Percentiles rank a stretch among this genome's conserved stretches.
Evolutionary conservation across 306 rosid genomes (phyloP).

Genomic region (Hippophae gyantsensis): DNA sequence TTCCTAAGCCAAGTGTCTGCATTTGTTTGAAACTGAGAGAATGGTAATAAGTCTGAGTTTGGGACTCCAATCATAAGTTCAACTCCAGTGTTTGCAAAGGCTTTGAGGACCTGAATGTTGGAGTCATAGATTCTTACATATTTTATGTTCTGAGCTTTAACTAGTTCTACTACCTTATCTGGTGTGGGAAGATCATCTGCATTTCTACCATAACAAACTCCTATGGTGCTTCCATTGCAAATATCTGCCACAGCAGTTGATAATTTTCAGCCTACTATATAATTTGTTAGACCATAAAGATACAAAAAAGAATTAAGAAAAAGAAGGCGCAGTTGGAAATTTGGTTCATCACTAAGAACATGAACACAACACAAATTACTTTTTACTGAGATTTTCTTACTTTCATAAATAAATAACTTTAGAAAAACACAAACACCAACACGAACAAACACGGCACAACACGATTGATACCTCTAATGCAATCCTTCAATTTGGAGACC

Average conservation of each 20-base stretch:
- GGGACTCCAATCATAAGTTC: conserved; percentile 92
- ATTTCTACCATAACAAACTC: conserved; percentile 92
- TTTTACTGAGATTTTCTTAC: too few species aligned
- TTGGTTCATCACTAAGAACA: too few species aligned
- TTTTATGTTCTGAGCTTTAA: conserved; percentile 74
- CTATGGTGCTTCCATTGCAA: conserved; percentile 71
- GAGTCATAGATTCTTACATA: conserved; percentile 80
- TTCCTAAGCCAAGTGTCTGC: conserved; percentile 85
- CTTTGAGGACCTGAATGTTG: conserved; percentile 81
- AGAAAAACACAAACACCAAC: too few species aligned
- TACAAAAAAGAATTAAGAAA: not conserved
- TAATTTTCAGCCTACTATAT: not conserved
- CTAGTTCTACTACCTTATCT: conserved; percentile 81
- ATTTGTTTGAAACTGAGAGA: conserved; percentile 92
- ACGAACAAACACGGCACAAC: too few species aligned
- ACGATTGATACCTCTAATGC: too few species aligned
- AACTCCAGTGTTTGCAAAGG: conserved; percentile 80
- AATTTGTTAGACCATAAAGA: not conserved
- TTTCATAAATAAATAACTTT: too few species aligned
- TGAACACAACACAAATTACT: too few species aligned
- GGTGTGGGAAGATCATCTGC: conserved; percentile 98
- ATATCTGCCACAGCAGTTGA: conserved; percentile 32
- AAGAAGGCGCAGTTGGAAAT: too few species aligned
- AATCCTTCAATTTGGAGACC: too few species aligned
- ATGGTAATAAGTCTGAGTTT: conserved; percentile 62